Evolutionary conservation across 305 asterid species (phyloP).

Genomic region (Coffea humblotiana): DNA sequence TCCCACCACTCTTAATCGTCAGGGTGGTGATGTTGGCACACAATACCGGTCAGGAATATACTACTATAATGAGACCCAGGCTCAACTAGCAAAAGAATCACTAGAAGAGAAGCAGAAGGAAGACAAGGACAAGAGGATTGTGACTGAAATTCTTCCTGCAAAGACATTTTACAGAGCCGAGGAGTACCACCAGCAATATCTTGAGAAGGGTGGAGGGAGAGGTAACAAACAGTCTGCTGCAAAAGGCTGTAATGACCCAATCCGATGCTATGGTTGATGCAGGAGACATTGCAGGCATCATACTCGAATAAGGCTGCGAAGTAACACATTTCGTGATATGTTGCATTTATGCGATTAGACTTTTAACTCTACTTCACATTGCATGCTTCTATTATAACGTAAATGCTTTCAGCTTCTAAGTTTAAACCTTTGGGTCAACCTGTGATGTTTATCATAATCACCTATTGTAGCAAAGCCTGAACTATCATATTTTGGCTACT

Average conservation of each 20-base stretch:
- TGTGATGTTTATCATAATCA: neutral
- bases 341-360: neutral
- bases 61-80: slow-evolving; percentile 65
- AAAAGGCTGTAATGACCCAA: slow-evolving; percentile 81
- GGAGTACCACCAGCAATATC: slow-evolving; percentile 89
- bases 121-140: slow-evolving; percentile 36
- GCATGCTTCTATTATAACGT: too few species aligned
- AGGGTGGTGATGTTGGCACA: slow-evolving; percentile 74
- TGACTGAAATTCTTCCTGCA: slow-evolving; percentile 73
- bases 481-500: neutral
- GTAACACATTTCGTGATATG: neutral
- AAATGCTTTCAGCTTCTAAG: neutral
- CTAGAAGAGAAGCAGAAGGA: slow-evolving; percentile 65
- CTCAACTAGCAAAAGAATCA: slow-evolving; percentile 59
- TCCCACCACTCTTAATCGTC: slow-evolving; percentile 78
- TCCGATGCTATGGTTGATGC: slow-evolving; percentile 78
- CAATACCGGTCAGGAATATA: slow-evolving; percentile 26
- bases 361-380: neutral
- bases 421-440: neutral
- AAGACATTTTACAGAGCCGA: slow-evolving; percentile 79
- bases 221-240: slow-evolving; percentile 71
- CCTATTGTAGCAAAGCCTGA: neutral
- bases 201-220: slow-evolving; percentile 75
- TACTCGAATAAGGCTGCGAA: neutral
- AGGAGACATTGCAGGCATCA: neutral